Evolutionary conservation across 177 flowering plant species (phyloP).

Genomic region (Telopea speciosissima): DNA sequence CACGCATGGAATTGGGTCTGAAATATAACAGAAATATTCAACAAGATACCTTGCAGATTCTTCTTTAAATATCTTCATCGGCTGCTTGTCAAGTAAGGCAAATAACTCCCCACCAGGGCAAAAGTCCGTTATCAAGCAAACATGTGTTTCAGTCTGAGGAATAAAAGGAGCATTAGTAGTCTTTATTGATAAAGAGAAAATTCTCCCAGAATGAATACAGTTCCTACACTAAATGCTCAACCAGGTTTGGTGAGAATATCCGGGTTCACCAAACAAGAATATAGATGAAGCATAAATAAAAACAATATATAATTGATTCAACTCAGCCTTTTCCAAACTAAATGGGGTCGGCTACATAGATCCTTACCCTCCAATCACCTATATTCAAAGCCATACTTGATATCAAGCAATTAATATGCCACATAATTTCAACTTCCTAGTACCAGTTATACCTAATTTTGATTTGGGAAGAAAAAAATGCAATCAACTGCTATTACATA

Average conservation of each 20-base stretch:
- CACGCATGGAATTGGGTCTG: neutral
- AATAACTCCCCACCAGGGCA: slow-evolving; percentile 93
- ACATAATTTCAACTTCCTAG: neutral
- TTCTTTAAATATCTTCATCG: slow-evolving; percentile 82
- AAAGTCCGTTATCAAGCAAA: slow-evolving; percentile 96
- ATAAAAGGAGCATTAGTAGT: neutral
- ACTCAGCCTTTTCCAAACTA: too few species aligned
- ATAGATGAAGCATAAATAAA: neutral
- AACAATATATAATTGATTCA: too few species aligned
- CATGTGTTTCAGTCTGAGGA: slow-evolving; percentile 85
- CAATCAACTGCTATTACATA: neutral
- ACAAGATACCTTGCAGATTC: slow-evolving; percentile 75
- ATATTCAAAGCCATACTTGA: too few species aligned
- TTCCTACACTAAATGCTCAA: neutral
- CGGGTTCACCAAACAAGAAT: neutral
- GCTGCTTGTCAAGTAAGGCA: slow-evolving; percentile 91
- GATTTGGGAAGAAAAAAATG: too few species aligned
- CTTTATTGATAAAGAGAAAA: neutral
- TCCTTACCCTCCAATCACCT: too few species aligned
- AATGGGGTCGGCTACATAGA: too few species aligned
- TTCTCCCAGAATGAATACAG: neutral
- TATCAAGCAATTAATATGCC: neutral
- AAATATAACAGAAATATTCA: neutral
- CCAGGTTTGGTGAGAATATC: neutral
- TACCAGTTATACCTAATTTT: neutral